Base-by-base conservation (phyloP, 1,284 basidiomycete genomes). In the Ganoderma boninense region DNA sequence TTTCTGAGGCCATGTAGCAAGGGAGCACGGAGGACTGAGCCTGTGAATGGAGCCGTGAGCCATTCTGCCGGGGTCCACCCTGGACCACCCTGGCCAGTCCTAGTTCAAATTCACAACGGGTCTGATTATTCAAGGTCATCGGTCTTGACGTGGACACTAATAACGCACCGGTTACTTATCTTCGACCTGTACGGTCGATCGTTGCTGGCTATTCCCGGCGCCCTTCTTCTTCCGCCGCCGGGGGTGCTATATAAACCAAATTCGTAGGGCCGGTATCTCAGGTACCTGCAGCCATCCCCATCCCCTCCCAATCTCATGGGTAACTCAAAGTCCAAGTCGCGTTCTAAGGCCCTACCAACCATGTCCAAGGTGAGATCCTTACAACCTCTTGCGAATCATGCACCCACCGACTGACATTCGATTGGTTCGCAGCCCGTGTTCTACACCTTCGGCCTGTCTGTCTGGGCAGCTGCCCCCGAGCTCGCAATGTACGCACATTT, bases 401-500 rank as follows among this genome's bases (percentile, higher is more conserved):
- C 29, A 32, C 29, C 23, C 32, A 16, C 42, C 8, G 14, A 20
- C 59, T 67, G 20, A 64, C 62, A 32, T 14, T 42, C 29, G 16
- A 32, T 14, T 42, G 35, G 16, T 62, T 3, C 29, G n/a, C 23
- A 84, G 83, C 80, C 82, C 64, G 71, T 79, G 14, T 79, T 89
- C 71, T 87, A 87, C 74, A 83, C 82, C 6, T 88, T 85, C 69
- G 73, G 78, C 44, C 74, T 69, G 43, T 87, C 85, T 54, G 81
- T 89, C 61, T 89, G 87, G 87, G 80, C 85, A 29, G 83, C 85
- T 13, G 84, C 80, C 4, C 80, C 86, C 11, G 83, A 85, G 64
- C 84, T 89, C 49, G 87, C 87, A 16, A 77, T 86, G 87, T 87
- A 73, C 73, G 84, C n/a, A n/a, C 72, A 54, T 13, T 13, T 6